A percentile compares a stretch with the other conserved stretches of the same genome.
phyloP scores from a whole-genome alignment of 2,329 filamentous ascomycete species.

The Escovopsis sp. region DNA sequence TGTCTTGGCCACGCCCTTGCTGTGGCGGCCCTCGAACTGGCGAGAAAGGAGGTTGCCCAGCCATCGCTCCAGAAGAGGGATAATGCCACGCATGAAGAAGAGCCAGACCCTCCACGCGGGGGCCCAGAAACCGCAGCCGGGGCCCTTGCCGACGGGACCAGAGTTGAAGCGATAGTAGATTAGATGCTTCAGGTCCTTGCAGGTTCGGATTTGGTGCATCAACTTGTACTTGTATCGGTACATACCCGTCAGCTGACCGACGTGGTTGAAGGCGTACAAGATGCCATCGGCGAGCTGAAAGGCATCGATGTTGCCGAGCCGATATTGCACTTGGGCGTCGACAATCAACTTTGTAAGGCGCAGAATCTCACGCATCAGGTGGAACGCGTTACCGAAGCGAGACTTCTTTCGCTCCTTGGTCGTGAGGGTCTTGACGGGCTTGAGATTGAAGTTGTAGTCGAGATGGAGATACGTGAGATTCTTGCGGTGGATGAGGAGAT shows the following conservation, averaged over 20 bases:
- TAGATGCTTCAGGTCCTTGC: slow-evolving; percentile 96
- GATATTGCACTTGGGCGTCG: slow-evolving; percentile 95
- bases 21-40: slow-evolving; percentile 96
- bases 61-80: slow-evolving; percentile 91
- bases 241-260: slow-evolving; percentile 96
- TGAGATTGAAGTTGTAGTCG: slow-evolving; percentile 98
- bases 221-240: slow-evolving; percentile 99
- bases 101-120: slow-evolving; percentile 98
- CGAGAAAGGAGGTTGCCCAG: slow-evolving; percentile 90
- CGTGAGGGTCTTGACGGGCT: slow-evolving; percentile 95
- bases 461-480: slow-evolving; percentile 96
- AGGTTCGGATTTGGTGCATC: slow-evolving; percentile 98
- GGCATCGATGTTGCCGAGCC: slow-evolving; percentile 92
- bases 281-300: slow-evolving; percentile 98
- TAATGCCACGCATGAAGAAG: slow-evolving; percentile 98
- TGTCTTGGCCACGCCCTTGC: slow-evolving; percentile 96
- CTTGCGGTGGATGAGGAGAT: slow-evolving; percentile 92
- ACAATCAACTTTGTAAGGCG: slow-evolving; percentile 95
- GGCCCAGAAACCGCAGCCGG: slow-evolving; percentile 97
- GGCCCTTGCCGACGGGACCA: slow-evolving; percentile 89
- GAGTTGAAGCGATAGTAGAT: slow-evolving; percentile 99
- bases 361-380: slow-evolving; percentile 95
- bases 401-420: slow-evolving; percentile 99
- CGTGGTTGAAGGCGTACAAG: slow-evolving; percentile 98
- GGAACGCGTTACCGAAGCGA: slow-evolving; percentile 96